These are phyloP conservation scores for Diaporthe sp. DNA, from an alignment of 2,329 filamentous ascomycete species.

Conservation along the genomic window DNA sequence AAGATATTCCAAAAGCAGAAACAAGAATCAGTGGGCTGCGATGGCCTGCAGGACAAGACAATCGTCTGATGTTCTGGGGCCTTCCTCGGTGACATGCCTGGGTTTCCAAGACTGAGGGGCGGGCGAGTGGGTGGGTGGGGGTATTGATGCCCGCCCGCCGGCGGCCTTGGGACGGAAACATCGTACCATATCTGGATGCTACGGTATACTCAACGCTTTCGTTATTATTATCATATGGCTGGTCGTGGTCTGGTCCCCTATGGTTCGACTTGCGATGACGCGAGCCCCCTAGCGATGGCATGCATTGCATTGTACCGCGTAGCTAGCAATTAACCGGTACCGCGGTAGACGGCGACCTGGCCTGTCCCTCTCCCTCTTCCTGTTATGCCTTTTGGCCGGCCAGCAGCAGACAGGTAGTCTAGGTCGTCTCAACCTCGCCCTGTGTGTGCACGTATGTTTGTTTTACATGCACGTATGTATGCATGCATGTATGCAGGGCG, in stretches of 20 bases:
- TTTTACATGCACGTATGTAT: background rate
- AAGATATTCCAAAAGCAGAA: background rate
- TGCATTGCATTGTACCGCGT: background rate
- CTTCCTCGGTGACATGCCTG: slow-evolving; percentile 1
- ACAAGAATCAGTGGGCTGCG: background rate
- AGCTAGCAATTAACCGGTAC: background rate
- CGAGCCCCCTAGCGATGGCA: slow-evolving; percentile 6
- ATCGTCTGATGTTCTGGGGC: slow-evolving; percentile 5
- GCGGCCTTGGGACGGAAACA: slow-evolving; percentile 9
- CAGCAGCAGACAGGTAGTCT: background rate
- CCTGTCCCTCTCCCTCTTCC: background rate
- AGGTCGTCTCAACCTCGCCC: background rate
- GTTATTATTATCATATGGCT: background rate
- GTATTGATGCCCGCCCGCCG: background rate
- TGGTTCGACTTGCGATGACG: background rate
- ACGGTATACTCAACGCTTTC: background rate
- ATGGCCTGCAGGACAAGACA: background rate
- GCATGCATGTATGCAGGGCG: background rate
- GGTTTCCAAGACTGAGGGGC: slow-evolving; percentile 6
- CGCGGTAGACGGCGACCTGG: slow-evolving; percentile 3
- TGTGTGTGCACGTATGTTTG: background rate
- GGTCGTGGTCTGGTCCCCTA: background rate
- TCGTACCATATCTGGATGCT: background rate
- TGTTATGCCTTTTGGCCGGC: background rate
- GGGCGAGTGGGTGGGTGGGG: background rate